These are phyloP conservation scores for Coemansia sp. DNA, from an alignment of 192 early-diverging fungal genomes.

Conservation along the genomic window DNA sequence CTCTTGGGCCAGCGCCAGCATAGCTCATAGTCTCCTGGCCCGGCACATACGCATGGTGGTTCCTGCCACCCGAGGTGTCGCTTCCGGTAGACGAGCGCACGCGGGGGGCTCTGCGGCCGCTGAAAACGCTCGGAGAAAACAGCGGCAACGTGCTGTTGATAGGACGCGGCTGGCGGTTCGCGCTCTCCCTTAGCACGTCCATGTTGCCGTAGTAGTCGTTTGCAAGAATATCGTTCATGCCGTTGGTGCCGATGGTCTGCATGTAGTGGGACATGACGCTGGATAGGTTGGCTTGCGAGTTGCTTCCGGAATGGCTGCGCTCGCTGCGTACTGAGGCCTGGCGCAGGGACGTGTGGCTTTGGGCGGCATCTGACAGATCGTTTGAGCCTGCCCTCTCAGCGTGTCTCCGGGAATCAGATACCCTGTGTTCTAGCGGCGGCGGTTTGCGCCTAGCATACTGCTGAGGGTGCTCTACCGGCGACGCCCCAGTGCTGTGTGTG, in stretches of 20 bases:
- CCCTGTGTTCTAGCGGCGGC: background rate
- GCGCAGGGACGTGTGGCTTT: constrained; percentile 2
- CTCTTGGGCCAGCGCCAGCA: background rate
- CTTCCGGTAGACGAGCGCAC: constrained; percentile 27
- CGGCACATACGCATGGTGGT: background rate
- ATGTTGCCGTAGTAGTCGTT: constrained; percentile 51
- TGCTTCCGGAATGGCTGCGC: constrained; percentile 14
- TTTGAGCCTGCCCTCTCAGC: background rate
- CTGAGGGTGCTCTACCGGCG: background rate
- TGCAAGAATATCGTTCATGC: constrained; percentile 28
- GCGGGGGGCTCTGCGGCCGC: constrained; percentile 13
- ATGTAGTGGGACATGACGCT: constrained; percentile 46
- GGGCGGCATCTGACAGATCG: background rate
- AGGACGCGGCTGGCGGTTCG: constrained; percentile 34
- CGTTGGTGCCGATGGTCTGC: constrained; percentile 33
- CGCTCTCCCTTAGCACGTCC: constrained; percentile 20
- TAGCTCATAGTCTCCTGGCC: constrained; percentile 3
- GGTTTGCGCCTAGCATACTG: background rate
- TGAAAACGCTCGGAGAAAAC: constrained; percentile 50
- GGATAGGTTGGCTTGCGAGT: constrained; percentile 13
- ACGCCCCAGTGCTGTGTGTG: background rate
- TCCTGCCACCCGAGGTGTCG: constrained; percentile 14
- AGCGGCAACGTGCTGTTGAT: constrained; percentile 55
- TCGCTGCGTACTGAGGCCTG: constrained; percentile 10
- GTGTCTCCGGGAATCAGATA: background rate